Evolutionary conservation across 331 rosid genomes (phyloP).

Genomic region (Prunus yedoensis): DNA sequence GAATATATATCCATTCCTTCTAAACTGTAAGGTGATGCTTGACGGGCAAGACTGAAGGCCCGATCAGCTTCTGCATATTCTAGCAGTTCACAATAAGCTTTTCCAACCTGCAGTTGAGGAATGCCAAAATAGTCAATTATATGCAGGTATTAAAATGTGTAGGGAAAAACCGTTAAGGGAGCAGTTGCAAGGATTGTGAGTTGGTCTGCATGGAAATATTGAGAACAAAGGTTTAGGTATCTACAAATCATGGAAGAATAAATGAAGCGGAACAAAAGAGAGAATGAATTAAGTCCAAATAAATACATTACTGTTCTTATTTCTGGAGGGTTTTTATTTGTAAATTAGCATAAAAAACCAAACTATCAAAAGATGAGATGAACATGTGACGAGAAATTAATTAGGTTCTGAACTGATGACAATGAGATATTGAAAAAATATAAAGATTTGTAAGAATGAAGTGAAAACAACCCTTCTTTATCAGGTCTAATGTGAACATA

Average conservation of each 20-base stretch:
- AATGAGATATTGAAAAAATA: constrained; percentile 2
- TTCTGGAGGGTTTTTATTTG: background rate
- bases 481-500: too few species aligned
- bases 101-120: constrained; percentile 76
- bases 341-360: background rate
- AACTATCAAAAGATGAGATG: background rate
- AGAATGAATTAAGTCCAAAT: background rate
- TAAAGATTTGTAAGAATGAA: background rate
- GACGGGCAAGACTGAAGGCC: constrained; percentile 83
- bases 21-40: constrained; percentile 73
- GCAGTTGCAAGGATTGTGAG: background rate
- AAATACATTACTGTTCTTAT: background rate
- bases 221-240: background rate
- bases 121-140: constrained; percentile 22
- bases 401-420: background rate
- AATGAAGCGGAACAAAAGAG: background rate
- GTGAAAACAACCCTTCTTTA: too few species aligned
- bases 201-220: background rate
- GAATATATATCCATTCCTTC: constrained; percentile 98
- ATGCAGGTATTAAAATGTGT: constrained; percentile 9
- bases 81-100: constrained; percentile 82
- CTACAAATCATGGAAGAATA: background rate
- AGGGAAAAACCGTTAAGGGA: constrained; percentile 1
- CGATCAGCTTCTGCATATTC: constrained; percentile 90
- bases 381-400: background rate